Evolutionary conservation across 225 moss, liverwort and hornwort species (phyloP).

Genomic region (Rhytidiadelphus loreus): DNA sequence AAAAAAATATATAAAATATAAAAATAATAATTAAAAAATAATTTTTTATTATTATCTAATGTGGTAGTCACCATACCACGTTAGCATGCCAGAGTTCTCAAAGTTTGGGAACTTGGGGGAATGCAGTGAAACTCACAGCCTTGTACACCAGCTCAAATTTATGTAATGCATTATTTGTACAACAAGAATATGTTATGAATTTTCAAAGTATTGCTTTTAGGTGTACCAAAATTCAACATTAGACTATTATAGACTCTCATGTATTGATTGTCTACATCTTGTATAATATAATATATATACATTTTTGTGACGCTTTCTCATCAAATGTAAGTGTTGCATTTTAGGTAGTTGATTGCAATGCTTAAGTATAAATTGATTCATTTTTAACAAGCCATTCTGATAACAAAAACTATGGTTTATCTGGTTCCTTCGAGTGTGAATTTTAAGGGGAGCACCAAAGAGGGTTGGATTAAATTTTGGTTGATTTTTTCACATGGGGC

Average conservation of each 20-base stretch:
- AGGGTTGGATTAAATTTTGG: background rate
- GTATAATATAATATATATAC: background rate
- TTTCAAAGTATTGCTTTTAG: background rate
- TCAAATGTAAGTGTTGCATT: background rate
- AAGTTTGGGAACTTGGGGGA: too few species aligned
- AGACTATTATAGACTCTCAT: background rate
- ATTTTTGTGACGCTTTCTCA: background rate
- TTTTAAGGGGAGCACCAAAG: rapidly evolving
- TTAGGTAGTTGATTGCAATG: rapidly evolving
- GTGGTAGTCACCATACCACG: too few species aligned
- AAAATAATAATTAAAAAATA: too few species aligned
- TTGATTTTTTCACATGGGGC: rapidly evolving
- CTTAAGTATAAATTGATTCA: background rate
- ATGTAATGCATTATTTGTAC: background rate
- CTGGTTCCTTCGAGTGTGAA: background rate
- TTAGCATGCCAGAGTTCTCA: too few species aligned
- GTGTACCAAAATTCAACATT: background rate
- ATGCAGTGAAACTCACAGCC: too few species aligned
- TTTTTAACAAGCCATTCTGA: background rate
- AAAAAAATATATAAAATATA: too few species aligned
- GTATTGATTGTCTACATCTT: background rate
- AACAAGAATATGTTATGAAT: background rate
- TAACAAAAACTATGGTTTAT: background rate
- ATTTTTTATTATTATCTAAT: too few species aligned
- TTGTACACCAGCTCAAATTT: too few species aligned